Evolutionary conservation across 208 protist species (phyloP), one percentile per base, ranked within the genome.

Genomic region (Naegleria gruberi): DNA sequence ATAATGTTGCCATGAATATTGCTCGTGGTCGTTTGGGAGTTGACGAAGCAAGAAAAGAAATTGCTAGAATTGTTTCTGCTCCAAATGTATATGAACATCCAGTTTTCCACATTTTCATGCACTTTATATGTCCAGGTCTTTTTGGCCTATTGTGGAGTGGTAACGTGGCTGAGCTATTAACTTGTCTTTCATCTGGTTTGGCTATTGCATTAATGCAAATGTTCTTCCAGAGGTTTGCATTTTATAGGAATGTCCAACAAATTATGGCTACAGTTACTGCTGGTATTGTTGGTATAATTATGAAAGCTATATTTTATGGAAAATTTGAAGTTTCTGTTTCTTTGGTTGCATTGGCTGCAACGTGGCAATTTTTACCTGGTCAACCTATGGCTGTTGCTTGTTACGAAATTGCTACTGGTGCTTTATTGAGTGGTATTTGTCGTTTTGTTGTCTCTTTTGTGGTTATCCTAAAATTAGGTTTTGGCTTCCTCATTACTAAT

Each of bases 361-460:
- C 65, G 30, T 77, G 65, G 65, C 65, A 77, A 77, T 77, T 77
- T 77, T 77, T 77, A n/a, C 65, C 65, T 19, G 65, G 65, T 77
- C 65, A 77, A 77, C 65, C 65, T 19, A 77, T 77, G 65, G 65
- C 65, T 77, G 65, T 77, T 5, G 65, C 65, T n/a, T 77, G 65
- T 37, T 77, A 77, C 8, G 65, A 77, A 77, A 37, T 77, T 77
- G 65, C 65, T 37, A 37, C 65, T 77, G 65, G 65, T 77, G 17
- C 65, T 6, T 77, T 77, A 37, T 37, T 77, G 17, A 77, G 65
- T 37, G 65, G 65, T 37, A 77, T 77, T 37, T 77, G 17, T 37
- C 17, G 65, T 37, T 77, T 77, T 77, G 65, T 77, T n/a, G 19
- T 37, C 65, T 77, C 65, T 37, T 77, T 77, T 37, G 65, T 77